Conservation (phyloP, 768 basidiomycete genomes). For the Boletus speciosus region DNA sequence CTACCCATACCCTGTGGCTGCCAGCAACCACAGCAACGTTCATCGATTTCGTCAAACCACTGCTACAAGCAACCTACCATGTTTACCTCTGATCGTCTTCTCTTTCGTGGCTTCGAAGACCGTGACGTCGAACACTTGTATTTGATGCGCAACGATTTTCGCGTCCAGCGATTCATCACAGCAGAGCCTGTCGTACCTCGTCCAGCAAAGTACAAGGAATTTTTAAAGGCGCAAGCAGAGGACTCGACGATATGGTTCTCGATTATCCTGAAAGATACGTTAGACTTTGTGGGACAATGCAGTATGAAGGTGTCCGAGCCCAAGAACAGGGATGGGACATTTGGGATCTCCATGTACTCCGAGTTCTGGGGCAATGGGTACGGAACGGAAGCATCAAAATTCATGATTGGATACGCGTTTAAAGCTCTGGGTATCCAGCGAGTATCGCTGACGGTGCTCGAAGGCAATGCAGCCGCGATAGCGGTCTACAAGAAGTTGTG, state of each 20-base stretch:
- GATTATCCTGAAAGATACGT: conserved; percentile 2
- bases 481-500: conserved; percentile 32
- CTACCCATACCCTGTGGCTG: too few species aligned
- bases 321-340: conserved; percentile 26
- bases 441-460: conserved; percentile 24
- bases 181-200: not conserved
- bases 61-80: not conserved
- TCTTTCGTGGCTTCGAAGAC: conserved; percentile 8
- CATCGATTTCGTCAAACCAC: not conserved
- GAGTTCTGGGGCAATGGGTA: conserved; percentile 35
- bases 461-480: conserved; percentile 17
- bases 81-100: conserved; percentile 10
- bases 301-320: conserved; percentile 12
- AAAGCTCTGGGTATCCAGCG: conserved; percentile 27
- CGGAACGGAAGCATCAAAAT: conserved; percentile 34
- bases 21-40: too few species aligned
- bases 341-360: conserved; percentile 20
- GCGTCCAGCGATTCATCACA: conserved; percentile 9
- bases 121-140: conserved; percentile 3
- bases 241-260: conserved; percentile 8
- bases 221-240: conserved; percentile 7
- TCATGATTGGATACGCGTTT: conserved; percentile 34
- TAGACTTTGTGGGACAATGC: conserved; percentile 10
- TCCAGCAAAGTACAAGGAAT: conserved; percentile 4
- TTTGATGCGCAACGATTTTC: conserved; percentile 3